Base-by-base conservation (phyloP, 2,329 filamentous ascomycete genomes). In the Claviceps sorghi region DNA sequence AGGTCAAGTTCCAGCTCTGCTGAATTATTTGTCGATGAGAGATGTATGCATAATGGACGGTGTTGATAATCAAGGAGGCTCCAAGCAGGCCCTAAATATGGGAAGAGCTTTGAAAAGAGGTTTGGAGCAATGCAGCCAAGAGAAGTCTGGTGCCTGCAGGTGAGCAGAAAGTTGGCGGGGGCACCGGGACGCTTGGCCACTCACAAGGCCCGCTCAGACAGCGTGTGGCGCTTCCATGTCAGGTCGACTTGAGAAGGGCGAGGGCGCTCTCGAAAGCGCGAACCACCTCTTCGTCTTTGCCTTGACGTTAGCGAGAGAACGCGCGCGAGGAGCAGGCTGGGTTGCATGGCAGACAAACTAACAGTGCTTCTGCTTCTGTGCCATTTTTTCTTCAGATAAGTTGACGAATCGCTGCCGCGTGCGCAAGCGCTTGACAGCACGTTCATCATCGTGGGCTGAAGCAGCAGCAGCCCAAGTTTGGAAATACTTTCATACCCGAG, bases 321-420 rank as follows among this genome's bases (percentile, higher is more conserved):
- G 4, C n/a, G 11, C 10, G 38, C 21, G 45, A 40, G 13, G 22
- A 26, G 51, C 21, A 43, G 45, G 22, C 38, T 32, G 19, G 38
- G 3, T 21, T 26, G 17, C 17, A 41, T 7, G 13, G 32, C 11
- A 36, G 17, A 10, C 4, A 36, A 43, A 51, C 85, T 71, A 70
- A 95, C 89, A 87, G 61, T 95, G 89, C 55, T 83, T 75, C 62
- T 89, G 84, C 64, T 85, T 93, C 58, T 83, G 76, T 51, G 82
- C 79, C 53, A 95, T 73, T 29, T 74, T 77, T 41, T 79, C 72
- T 64, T 95, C 90, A 0, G 84, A 80, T 44, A 88, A 73, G 56
- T 84, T 80, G 32, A 95, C 87, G 64, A 84, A 86, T 55, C 80
- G 75, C 64, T 84, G 81, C 56, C 89, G 82, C 2, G 90, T 96